Conservation (phyloP, 176 grass and related monocot species). For the sorghum (Sorghum bicolor) region Sorghum_bicolor_NCBIv3 NC_012875.2:371501-372000, state of each 20-base stretch:
- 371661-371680: slow-evolving; percentile 76
- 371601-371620: neutral
- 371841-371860: neutral
- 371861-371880: neutral
- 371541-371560: slow-evolving; percentile 40
- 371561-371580: slow-evolving; percentile 12
- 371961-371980: slow-evolving; percentile 72
- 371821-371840: neutral
- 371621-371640: slow-evolving; percentile 36
- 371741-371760: slow-evolving; percentile 67
- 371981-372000: slow-evolving; percentile 81
- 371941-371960: slow-evolving; percentile 58
- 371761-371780: neutral
- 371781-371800: neutral
- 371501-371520: slow-evolving; percentile 67
- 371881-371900: neutral
- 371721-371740: slow-evolving; percentile 94
- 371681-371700: slow-evolving; percentile 86
- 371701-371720: slow-evolving; percentile 80
- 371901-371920: neutral
- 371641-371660: slow-evolving; percentile 87
- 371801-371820: neutral
- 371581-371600: neutral
- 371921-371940: neutral
- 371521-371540: slow-evolving; percentile 61